Conservation (phyloP, 2,329 filamentous ascomycete genomes). For the Magnaporthiopsis rhizophila region DNA sequence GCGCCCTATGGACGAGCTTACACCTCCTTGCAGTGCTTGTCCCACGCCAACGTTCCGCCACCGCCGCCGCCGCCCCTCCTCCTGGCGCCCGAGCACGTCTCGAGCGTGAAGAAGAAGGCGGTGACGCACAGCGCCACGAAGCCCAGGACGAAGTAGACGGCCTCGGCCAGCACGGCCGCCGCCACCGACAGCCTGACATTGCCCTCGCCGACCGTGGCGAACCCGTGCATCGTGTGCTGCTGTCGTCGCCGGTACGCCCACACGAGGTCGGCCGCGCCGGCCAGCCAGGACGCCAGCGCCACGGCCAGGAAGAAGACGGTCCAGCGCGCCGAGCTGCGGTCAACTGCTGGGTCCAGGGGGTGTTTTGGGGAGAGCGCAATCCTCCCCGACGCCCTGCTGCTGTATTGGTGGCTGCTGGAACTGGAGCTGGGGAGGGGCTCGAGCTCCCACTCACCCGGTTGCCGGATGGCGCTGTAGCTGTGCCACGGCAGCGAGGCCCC, state of each 20-base stretch:
- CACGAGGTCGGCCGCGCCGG: constrained; percentile 2
- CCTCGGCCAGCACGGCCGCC: neutral
- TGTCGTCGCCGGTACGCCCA: neutral
- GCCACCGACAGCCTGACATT: neutral
- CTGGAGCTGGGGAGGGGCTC: neutral
- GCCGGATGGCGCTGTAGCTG: neutral
- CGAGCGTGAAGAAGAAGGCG: constrained; percentile 4
- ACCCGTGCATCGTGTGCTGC: neutral
- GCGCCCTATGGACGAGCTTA: neutral
- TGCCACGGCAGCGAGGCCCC: neutral
- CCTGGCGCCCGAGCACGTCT: constrained; percentile 5
- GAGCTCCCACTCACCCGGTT: too few species aligned
- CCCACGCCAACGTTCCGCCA: neutral
- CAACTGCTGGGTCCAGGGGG: neutral
- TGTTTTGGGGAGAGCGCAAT: neutral
- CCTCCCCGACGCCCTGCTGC: neutral
- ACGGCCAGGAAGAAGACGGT: constrained; percentile 4
- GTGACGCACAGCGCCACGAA: constrained; percentile 5
- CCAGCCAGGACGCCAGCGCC: constrained; percentile 6
- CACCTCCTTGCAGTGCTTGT: constrained; percentile 7
- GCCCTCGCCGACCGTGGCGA: neutral
- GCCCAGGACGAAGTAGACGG: constrained; percentile 6
- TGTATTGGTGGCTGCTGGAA: neutral
- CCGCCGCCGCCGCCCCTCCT: neutral
- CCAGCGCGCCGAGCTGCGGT: constrained; percentile 1